phyloP scores from a whole-genome alignment of 768 basidiomycete genomes.

The Mycena albidolilacea region DNA sequence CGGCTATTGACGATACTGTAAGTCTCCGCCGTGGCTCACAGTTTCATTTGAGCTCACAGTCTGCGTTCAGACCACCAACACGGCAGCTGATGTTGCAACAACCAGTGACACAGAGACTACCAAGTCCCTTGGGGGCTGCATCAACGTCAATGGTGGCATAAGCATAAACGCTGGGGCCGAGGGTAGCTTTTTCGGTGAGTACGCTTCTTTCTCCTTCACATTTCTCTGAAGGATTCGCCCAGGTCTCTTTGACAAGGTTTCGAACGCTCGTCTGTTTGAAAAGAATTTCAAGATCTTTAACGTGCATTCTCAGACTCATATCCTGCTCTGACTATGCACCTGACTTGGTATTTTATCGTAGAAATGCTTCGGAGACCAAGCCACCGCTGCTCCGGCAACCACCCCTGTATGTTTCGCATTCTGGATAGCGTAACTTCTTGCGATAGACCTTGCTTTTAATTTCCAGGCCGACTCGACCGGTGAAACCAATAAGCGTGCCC shows the following conservation, averaged over 20 bases:
- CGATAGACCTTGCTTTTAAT: too few species aligned
- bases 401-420: too few species aligned
- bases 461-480: too few species aligned
- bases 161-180: conserved; percentile 39
- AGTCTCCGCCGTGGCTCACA: too few species aligned
- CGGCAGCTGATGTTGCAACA: too few species aligned
- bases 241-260: conserved; percentile 37
- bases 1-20: too few species aligned
- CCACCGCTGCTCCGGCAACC: too few species aligned
- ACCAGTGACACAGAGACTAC: neutral
- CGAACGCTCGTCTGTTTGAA: conserved; percentile 29
- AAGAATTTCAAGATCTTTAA: conserved; percentile 43
- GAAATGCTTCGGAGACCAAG: conserved; percentile 29
- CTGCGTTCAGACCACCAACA: too few species aligned
- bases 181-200: conserved; percentile 39
- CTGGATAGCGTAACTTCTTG: too few species aligned
- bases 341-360: neutral
- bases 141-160: conserved; percentile 35
- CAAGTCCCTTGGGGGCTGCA: conserved; percentile 37
- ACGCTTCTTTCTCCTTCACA: neutral
- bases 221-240: neutral
- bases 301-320: conserved; percentile 6
- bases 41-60: too few species aligned
- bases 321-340: too few species aligned
- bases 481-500: too few species aligned